Conservation (phyloP, 2,329 filamentous ascomycete genomes). For the Zymoseptoria crescenta region DNA sequence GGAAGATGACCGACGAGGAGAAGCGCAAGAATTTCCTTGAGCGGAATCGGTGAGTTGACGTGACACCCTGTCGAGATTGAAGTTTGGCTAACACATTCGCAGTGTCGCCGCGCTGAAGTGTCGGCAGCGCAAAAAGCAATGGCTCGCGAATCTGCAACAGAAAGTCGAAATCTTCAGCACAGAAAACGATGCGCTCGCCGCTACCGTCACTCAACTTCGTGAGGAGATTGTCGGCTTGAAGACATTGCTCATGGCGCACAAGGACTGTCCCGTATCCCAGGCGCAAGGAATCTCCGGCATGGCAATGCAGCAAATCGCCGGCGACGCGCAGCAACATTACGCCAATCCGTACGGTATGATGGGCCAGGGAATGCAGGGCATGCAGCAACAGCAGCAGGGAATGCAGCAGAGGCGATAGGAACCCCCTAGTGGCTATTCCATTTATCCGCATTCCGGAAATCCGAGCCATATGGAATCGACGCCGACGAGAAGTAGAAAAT, state of each 20-base stretch:
- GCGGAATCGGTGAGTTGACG: slow-evolving; percentile 68
- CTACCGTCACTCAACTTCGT: slow-evolving; percentile 73
- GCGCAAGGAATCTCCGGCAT: slow-evolving; percentile 61
- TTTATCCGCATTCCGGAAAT: not conserved
- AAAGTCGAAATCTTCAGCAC: slow-evolving; percentile 90
- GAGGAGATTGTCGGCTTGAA: slow-evolving; percentile 95
- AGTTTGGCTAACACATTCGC: slow-evolving; percentile 20
- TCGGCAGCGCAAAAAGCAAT: slow-evolving; percentile 97
- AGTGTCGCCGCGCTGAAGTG: slow-evolving; percentile 96
- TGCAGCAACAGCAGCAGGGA: slow-evolving; percentile 24
- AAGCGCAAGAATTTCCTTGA: slow-evolving; percentile 98
- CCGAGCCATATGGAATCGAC: not conserved
- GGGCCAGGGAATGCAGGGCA: slow-evolving; percentile 26
- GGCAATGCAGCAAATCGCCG: slow-evolving; percentile 44
- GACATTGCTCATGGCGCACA: slow-evolving; percentile 84
- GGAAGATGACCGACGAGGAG: slow-evolving; percentile 97
- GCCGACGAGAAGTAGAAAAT: not conserved
- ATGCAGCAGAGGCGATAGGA: slow-evolving; percentile 30
- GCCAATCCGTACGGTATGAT: slow-evolving; percentile 44
- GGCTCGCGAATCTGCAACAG: slow-evolving; percentile 86
- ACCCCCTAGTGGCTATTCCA: not conserved
- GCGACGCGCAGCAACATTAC: slow-evolving; percentile 32
- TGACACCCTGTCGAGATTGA: not conserved
- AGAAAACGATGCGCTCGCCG: slow-evolving; percentile 81
- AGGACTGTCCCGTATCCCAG: slow-evolving; percentile 89